Base-by-base conservation (phyloP, 176 grass and related monocot genomes). In the Carex cristatella region DNA sequence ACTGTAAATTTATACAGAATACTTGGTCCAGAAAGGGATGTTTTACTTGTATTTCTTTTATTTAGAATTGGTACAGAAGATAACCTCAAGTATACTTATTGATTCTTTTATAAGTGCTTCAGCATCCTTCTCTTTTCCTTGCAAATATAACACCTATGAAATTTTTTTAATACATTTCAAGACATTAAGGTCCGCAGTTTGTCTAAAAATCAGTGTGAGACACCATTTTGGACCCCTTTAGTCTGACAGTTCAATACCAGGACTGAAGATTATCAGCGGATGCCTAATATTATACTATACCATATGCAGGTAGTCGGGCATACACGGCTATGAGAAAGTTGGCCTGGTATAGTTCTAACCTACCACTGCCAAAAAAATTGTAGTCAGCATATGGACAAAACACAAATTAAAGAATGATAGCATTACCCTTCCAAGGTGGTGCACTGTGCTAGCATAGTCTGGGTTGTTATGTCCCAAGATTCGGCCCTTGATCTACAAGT, bases 21-120 rank as follows among this genome's bases (percentile, higher is more conserved):
- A 31, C 46, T 28, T 76, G n/a, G 48, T 54, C 48, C 15, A 76
- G 4, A 76, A 30, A 55, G 4, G 7, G 48, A 9, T 63, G 1
- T 63, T 38, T 38, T 68, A 51, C 9, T 53, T 53, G 19, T 53
- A 10, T 53, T 75, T 27, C 40, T 74, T 75, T 55, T 55, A 30
- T 32, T 54, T 76, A 55, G 28, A 86, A 80, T 79, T 77, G 27
- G 10, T 31, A 75, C 55, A 72, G 27, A 67, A 82, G 60, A 79
- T 35, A 86, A 97, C 95, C 90, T 98, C 92, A 23, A 98, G 76
- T 90, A 98, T 94, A 51, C 88, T 98, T 81, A 98, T 93, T 84
- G 95, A 98, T 68, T 98, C 92, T 86, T 44, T 83, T 76, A 79
- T 89, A 87, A 98, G 91, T 67, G 69, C 87, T 83, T 91, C 89